Conservation (phyloP, 140 eudicot genomes). For the Ambrosia hybrid region DNA sequence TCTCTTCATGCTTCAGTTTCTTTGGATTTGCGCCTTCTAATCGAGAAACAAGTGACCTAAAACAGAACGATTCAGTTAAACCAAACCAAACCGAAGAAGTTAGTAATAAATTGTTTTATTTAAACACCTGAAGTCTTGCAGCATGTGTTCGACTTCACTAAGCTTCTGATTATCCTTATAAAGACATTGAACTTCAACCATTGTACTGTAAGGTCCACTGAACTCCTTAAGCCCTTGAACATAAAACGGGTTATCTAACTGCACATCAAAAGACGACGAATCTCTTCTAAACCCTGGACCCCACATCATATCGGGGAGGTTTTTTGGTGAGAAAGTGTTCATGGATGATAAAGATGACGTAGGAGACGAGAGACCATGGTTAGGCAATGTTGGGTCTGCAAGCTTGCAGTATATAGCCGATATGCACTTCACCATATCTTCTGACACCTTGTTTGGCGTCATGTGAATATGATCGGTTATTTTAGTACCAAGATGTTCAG, state of each 20-base stretch:
- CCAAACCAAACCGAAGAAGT: conserved; percentile 13
- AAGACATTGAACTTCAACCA: conserved; percentile 81
- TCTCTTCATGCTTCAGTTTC: conserved; percentile 78
- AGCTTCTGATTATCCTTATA: conserved; percentile 73
- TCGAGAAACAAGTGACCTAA: conserved; percentile 78
- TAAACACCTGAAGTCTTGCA: conserved; percentile 72
- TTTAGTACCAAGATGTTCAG: conserved; percentile 95
- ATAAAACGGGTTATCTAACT: conserved; percentile 84
- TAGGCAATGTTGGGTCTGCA: conserved; percentile 60
- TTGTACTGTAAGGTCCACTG: conserved; percentile 94
- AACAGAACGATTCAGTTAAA: conserved; percentile 8
- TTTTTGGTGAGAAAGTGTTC: conserved; percentile 80
- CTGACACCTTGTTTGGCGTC: conserved; percentile 86
- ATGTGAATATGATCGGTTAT: conserved; percentile 76
- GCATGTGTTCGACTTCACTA: conserved; percentile 66
- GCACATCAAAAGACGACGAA: conserved; percentile 76
- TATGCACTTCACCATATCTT: conserved; percentile 90
- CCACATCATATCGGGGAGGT: conserved; percentile 68
- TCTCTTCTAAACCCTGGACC: conserved; percentile 78
- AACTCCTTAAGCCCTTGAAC: conserved; percentile 92
- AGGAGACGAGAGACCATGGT: conserved; percentile 78
- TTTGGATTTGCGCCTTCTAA: conserved; percentile 78
- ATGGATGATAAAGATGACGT: conserved; percentile 76
- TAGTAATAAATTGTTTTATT: neutral
- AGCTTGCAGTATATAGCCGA: conserved; percentile 82